Conservation (phyloP, 176 grass and related monocot genomes). For the Oryza glumipatula region DNA sequence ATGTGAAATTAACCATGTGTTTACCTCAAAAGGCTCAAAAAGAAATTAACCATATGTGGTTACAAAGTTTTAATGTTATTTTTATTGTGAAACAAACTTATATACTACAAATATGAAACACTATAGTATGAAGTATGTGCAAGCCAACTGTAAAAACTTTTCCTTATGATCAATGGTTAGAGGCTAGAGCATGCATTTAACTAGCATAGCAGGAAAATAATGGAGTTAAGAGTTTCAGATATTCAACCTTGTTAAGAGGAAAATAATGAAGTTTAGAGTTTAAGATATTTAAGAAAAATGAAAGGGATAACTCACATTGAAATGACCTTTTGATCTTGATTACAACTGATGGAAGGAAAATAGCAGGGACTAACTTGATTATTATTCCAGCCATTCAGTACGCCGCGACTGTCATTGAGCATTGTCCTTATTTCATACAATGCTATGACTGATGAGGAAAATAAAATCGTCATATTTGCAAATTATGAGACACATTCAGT, state of each 20-base stretch:
- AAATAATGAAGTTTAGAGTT: constrained; percentile 13
- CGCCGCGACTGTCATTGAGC: constrained; percentile 46
- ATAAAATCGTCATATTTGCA: constrained; percentile 6
- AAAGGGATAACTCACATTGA: constrained; percentile 55
- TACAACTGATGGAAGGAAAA: constrained; percentile 45
- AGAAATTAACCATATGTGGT: constrained; percentile 13
- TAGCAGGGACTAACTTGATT: constrained; percentile 77
- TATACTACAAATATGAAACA: constrained; percentile 9
- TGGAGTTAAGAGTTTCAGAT: constrained; percentile 24
- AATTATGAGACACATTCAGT: not conserved
- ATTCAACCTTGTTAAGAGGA: not conserved
- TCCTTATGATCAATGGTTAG: not conserved
- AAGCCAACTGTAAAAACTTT: not conserved
- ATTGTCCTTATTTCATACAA: constrained; percentile 63
- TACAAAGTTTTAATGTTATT: constrained; percentile 12
- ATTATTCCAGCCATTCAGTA: constrained; percentile 50
- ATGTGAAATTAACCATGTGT: constrained; percentile 21
- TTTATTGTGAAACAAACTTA: constrained; percentile 6
- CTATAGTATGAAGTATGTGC: not conserved
- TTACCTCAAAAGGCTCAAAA: too few species aligned
- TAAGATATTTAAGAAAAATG: constrained; percentile 29
- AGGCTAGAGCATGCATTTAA: constrained; percentile 1
- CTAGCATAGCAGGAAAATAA: not conserved
- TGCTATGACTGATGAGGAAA: constrained; percentile 29
- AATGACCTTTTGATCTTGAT: constrained; percentile 37